A percentile compares a stretch with the other conserved stretches of the same genome.
These are phyloP conservation scores for Pythium phragmiticola DNA, from an alignment of 352 stramenopile genomes.

Conservation along the genomic window DNA sequence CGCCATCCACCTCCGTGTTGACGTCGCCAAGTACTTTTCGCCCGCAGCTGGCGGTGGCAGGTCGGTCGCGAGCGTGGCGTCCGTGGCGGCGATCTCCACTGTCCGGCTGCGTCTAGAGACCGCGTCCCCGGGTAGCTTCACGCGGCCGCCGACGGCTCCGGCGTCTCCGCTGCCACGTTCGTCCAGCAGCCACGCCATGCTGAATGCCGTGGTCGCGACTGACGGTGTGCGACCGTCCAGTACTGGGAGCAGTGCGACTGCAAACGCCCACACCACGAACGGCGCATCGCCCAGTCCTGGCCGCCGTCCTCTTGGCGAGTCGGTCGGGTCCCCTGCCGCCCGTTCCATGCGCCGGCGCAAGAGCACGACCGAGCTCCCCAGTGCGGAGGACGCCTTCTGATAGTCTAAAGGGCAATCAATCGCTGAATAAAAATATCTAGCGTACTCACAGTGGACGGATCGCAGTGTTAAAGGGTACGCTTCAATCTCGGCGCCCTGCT, in stretches of 20 bases:
- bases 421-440: no score
- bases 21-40: slow-evolving; percentile 48
- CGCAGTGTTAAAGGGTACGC: no score
- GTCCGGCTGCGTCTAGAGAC: neutral
- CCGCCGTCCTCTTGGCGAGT: slow-evolving; percentile 29
- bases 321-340: slow-evolving; percentile 10
- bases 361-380: slow-evolving; percentile 43
- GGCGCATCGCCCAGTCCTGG: slow-evolving; percentile 2
- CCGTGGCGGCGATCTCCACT: slow-evolving; percentile 6
- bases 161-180: slow-evolving; percentile 9
- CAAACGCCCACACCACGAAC: slow-evolving; percentile 1
- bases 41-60: slow-evolving; percentile 1
- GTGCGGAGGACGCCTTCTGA: slow-evolving; percentile 20
- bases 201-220: slow-evolving; percentile 14
- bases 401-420: no score
- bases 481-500: no score
- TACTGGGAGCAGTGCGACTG: neutral
- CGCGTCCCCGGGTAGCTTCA: slow-evolving; percentile 14
- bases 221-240: slow-evolving; percentile 4
- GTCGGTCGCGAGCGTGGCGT: slow-evolving; percentile 11
- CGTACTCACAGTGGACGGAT: no score
- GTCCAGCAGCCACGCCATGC: slow-evolving; percentile 9
- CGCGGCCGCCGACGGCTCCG: slow-evolving; percentile 6
- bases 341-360: slow-evolving; percentile 59
- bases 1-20: slow-evolving; percentile 50